Evolutionary conservation across 73 alveolate species (phyloP).

Genomic region (Tetrahymena elliotti): DNA sequence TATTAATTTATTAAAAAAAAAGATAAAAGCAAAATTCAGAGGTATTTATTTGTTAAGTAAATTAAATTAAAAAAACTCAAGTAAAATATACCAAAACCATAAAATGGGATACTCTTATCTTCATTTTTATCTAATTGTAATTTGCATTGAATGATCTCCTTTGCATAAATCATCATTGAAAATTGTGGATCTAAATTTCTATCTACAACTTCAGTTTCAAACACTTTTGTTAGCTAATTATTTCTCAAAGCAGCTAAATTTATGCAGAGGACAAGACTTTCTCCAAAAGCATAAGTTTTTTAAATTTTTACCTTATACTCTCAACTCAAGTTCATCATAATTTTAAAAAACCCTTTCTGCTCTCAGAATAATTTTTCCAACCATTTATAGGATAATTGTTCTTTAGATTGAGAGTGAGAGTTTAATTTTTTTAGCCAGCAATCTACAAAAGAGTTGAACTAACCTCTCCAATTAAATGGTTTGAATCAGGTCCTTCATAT

Average conservation of each 20-base stretch:
- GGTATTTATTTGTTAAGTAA: too few species aligned
- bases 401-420: slow-evolving; percentile 22
- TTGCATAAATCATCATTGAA: neutral
- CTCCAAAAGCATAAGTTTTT: neutral
- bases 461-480: slow-evolving; percentile 35
- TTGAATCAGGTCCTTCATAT: slow-evolving; percentile 35
- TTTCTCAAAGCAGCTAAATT: neutral
- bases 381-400: neutral
- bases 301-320: slow-evolving; percentile 7
- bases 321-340: slow-evolving; percentile 25
- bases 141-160: slow-evolving; percentile 29
- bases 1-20: neutral
- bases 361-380: slow-evolving; percentile 49
- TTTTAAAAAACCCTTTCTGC: slow-evolving; percentile 35
- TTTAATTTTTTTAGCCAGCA: slow-evolving; percentile 45
- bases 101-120: slow-evolving; percentile 78
- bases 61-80: too few species aligned
- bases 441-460: slow-evolving; percentile 48
- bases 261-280: neutral
- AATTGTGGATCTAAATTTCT: neutral
- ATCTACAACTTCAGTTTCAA: slow-evolving; percentile 12
- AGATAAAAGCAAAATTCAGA: too few species aligned
- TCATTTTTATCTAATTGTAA: slow-evolving; percentile 72
- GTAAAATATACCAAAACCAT: slow-evolving; percentile 88
- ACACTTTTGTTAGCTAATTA: neutral